Evolutionary conservation across 306 rosid genomes (phyloP), one percentile per base, ranked within the genome.

Genomic region (Quercus agrifolia): DNA sequence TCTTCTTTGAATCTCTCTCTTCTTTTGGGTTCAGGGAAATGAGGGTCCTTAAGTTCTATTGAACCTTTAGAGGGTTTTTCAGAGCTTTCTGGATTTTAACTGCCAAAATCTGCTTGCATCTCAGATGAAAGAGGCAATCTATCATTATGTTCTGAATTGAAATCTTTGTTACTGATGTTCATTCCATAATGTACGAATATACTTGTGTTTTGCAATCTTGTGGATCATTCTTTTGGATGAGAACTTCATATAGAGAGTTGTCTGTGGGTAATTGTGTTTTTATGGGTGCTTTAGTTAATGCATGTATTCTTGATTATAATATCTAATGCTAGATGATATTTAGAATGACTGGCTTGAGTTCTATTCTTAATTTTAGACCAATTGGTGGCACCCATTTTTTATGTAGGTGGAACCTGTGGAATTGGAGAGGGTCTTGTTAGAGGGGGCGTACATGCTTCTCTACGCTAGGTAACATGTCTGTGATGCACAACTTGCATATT

Each of bases 361-460:
- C 15, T 18, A n/a, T 19, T 33, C 52, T 7, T 18, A 25, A 67
- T 68, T 33, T 68, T 35, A n/a, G 68, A 73, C 38, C 74, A 46
- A 74, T 56, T 13, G 70, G n/a, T 38, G 78, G 41, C 33, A 33
- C 51, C 35, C 1, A 71, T 52, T 57, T 54, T 87, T 51, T 72
- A 25, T 89, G 33, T 73, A 92, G 97, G 97, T 92, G 73, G 91
- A 88, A 86, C 91, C 91, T 14, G 93, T 92, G 4, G 90, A 84
- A 62, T 68, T 88, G 81, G 78, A 85, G 21, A 92, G 87, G 85
- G 94, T 90, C 81, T 80, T 89, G 44, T 89, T 88, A 38, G 90
- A 90, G 83, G 87, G 92, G 79, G 94, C 97, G 73, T 92, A 89
- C 88, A 92, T 92, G 92, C 93, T 92, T 75, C 91, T 92, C 55